Conservation (phyloP, 1,284 basidiomycete genomes). For the Inonotus obliquus region DNA sequence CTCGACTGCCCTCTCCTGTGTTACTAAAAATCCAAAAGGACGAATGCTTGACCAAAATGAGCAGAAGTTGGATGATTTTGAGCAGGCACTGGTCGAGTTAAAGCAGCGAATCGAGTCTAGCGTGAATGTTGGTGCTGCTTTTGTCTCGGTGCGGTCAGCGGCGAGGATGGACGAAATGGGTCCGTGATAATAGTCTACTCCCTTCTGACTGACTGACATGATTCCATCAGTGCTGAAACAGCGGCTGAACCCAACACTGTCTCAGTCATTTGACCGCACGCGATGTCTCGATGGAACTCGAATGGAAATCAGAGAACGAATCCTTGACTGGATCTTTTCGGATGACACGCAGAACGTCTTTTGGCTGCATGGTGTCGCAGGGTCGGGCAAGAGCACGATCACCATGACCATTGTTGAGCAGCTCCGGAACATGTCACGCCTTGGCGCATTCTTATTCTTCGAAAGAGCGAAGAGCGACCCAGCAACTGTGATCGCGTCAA, state of each 20-base stretch:
- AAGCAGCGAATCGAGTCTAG: not conserved
- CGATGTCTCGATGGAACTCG: not conserved
- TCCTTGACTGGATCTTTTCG: not conserved
- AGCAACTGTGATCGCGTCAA: not conserved
- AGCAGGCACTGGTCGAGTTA: not conserved
- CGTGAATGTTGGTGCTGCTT: not conserved
- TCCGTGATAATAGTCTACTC: not conserved
- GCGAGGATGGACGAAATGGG: not conserved
- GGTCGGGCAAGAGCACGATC: conserved; percentile 3
- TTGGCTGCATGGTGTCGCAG: not conserved
- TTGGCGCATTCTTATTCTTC: not conserved
- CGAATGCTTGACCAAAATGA: not conserved
- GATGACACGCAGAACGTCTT: not conserved
- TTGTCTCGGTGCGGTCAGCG: not conserved
- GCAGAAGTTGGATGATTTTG: not conserved
- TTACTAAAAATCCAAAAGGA: not conserved
- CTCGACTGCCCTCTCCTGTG: too few species aligned
- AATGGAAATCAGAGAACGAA: not conserved
- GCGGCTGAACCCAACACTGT: not conserved
- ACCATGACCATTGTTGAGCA: not conserved
- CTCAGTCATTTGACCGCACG: not conserved
- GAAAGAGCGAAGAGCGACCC: not conserved
- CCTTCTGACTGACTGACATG: conserved; percentile 22
- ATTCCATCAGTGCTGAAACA: not conserved
- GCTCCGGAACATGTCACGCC: not conserved